Conservation (phyloP, 352 stramenopile genomes). For the Globisporangium perplexum region DNA sequence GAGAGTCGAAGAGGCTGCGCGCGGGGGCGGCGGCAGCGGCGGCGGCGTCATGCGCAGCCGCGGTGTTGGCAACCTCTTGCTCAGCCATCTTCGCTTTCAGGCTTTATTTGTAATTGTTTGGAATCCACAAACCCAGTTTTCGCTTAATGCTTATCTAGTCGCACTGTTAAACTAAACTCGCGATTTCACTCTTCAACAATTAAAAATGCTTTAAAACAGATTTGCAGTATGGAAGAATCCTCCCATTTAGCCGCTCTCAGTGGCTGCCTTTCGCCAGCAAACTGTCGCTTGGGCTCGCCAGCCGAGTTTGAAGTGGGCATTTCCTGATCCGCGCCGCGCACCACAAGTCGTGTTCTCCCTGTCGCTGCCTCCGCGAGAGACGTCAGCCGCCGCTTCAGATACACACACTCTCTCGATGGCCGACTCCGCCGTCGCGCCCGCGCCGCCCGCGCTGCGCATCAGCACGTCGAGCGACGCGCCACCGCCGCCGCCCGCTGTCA, state of each 20-base stretch:
- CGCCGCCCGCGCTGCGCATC: conserved; percentile 9
- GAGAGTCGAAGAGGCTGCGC: conserved; percentile 43
- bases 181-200: too few species aligned
- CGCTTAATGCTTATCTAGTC: too few species aligned
- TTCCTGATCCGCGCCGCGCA: not conserved
- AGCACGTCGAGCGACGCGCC: conserved; percentile 3
- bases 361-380: not conserved
- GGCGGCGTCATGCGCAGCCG: not conserved
- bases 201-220: too few species aligned
- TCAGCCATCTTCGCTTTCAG: not conserved
- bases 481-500: conserved; percentile 3
- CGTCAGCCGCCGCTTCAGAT: not conserved
- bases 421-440: not conserved
- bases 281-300: not conserved
- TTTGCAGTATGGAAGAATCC: too few species aligned
- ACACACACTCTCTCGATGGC: not conserved
- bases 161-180: too few species aligned
- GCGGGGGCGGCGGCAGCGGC: conserved; percentile 8
- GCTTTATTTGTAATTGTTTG: not conserved
- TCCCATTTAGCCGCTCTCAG: not conserved
- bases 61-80: not conserved
- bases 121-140: too few species aligned
- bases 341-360: not conserved
- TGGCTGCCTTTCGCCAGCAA: not conserved
- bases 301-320: conserved; percentile 2